Base-by-base conservation (phyloP, 495 filamentous ascomycete genomes). In the Friedmanniomyces simplex region DNA sequence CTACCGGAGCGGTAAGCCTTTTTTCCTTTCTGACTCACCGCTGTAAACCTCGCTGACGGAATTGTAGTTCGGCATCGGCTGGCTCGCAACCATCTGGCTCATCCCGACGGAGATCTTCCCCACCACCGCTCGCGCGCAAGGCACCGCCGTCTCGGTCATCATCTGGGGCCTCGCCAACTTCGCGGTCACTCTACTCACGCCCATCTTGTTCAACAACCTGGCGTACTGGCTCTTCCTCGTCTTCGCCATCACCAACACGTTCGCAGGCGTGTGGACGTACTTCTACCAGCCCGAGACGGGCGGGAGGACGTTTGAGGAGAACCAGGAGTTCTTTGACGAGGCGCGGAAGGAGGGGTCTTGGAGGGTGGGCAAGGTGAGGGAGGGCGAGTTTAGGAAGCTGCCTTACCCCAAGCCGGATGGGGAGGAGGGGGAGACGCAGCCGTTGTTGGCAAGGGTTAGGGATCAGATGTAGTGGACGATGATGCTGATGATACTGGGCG, bases 101-200 rank as follows among this genome's bases (percentile, higher is more conserved):
- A 79, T 82, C 50, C 79, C 79, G 1, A 82, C 79, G 0, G 78
- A 82, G 59, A 80, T 82, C 57, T 81, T 73, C 60, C 76, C 79
- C 11, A 77, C 70, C 22, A 73, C 72, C 13, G 76, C 79, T 12
- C 69, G 79, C 24, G 78, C 78, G 18, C 74, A 76, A 63, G 79
- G 77, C 6, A 72, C 74, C 28, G 74, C 77, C 43, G 69, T 80
- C 46, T 72, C 67, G 14, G 77, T 81, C 41, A 72, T 81, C 37
- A 67, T 79, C 49, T 82, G 79, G 79, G 79, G 79, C 3, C 42
- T 81, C 24, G 76, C 77, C 21, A 82, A 82, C 58, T 81, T 80
- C 58, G 66, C 71, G 10, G 71, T 81, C 53, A 82, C 79, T 0
- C 66, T 81, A 1, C 55, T 80, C 3, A 79, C 79, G 0, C 79